Percentiles rank a stretch among this genome's conserved stretches.
Conservation (phyloP, 805 yeast genomes). For the Wilhelminamyces savonicus region DNA sequence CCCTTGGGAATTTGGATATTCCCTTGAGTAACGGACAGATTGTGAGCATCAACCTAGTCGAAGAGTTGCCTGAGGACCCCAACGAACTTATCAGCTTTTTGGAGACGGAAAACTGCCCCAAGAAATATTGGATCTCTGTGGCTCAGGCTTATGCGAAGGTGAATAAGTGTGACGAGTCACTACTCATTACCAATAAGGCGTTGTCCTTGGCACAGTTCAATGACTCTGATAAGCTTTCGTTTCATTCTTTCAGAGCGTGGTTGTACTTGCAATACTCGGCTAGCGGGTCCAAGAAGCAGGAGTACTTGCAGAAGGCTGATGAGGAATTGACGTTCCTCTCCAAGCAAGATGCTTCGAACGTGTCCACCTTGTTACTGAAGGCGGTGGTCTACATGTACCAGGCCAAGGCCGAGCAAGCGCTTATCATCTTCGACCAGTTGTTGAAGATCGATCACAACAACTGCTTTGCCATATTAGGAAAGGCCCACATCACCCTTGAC, state of each 20-base stretch:
- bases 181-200: slow-evolving; percentile 58
- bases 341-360: slow-evolving; percentile 5
- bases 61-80: slow-evolving; percentile 87
- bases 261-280: slow-evolving; percentile 42
- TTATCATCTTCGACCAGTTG: slow-evolving; percentile 60
- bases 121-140: slow-evolving; percentile 78
- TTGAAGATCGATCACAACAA: slow-evolving; percentile 51
- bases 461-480: slow-evolving; percentile 71
- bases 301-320: slow-evolving; percentile 17
- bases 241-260: slow-evolving; percentile 71
- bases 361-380: slow-evolving; percentile 54
- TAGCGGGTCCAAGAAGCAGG: slow-evolving; percentile 18
- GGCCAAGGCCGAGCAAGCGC: slow-evolving; percentile 64
- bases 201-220: slow-evolving; percentile 33
- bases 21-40: slow-evolving; percentile 75
- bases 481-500: slow-evolving; percentile 73
- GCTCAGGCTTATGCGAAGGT: slow-evolving; percentile 74
- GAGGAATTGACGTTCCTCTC: slow-evolving; percentile 14
- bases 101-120: slow-evolving; percentile 71
- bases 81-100: slow-evolving; percentile 72
- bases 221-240: slow-evolving; percentile 39
- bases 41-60: slow-evolving; percentile 73
- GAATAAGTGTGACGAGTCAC: slow-evolving; percentile 54
- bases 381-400: slow-evolving; percentile 58
- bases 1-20: slow-evolving; percentile 44